Conservation (phyloP, 345 rosid genomes). For the Hypericum androsaemum region DNA sequence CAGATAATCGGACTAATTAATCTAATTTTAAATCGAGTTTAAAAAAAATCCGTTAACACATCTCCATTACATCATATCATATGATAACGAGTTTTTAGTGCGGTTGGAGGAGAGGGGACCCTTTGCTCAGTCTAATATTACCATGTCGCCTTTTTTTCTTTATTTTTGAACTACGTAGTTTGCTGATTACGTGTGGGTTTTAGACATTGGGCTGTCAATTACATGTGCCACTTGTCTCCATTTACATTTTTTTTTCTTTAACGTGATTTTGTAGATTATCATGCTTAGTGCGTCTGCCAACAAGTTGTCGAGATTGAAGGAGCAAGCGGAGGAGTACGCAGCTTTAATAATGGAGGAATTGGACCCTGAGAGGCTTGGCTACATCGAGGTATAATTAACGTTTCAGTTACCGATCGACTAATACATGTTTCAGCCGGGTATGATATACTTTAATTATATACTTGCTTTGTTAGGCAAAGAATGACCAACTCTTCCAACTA, state of each 20-base stretch:
- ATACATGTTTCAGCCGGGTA: too few relatives aligned
- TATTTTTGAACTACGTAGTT: neutral
- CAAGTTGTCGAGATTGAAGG: slow-evolving; percentile 77
- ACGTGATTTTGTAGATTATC: slow-evolving; percentile 46
- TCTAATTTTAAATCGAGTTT: too few relatives aligned
- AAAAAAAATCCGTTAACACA: too few relatives aligned
- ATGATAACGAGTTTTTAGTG: slow-evolving; percentile 16
- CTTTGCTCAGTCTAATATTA: slow-evolving; percentile 10
- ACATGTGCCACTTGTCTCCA: neutral
- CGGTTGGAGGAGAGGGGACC: slow-evolving; percentile 41
- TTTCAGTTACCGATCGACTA: too few relatives aligned
- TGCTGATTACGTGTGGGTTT: neutral
- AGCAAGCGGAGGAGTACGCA: slow-evolving; percentile 98
- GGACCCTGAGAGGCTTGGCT: slow-evolving; percentile 96
- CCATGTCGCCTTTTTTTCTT: neutral
- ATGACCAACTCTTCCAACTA: slow-evolving; percentile 12
- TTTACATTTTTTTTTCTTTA: neutral
- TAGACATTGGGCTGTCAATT: neutral
- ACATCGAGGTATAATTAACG: slow-evolving; percentile 58
- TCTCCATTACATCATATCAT: neutral
- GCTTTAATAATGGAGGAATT: slow-evolving; percentile 98
- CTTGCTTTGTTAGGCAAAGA: slow-evolving; percentile 31
- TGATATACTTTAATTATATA: slow-evolving; percentile 8
- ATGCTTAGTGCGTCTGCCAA: slow-evolving; percentile 97
- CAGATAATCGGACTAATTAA: too few relatives aligned